A percentile compares a stretch with the other conserved stretches of the same genome.
Evolutionary conservation across 179 eudicot species (phyloP).

Genomic region (Camellia oleifera): DNA sequence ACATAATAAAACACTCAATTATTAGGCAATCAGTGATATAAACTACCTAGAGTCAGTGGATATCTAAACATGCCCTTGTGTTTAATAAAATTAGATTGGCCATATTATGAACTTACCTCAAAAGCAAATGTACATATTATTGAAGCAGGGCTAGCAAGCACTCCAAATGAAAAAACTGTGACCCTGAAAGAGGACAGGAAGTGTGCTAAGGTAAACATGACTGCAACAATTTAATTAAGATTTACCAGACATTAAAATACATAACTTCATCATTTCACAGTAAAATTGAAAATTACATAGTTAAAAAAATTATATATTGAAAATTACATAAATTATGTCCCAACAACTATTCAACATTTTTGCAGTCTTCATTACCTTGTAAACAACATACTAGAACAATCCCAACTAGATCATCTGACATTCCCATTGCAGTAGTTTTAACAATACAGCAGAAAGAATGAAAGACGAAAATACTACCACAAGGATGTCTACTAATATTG

Average conservation of each 20-base stretch:
- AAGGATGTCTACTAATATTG: background rate
- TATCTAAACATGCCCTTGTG: background rate
- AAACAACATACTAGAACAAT: background rate
- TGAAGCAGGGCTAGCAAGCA: constrained; percentile 45
- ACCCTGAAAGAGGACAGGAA: constrained; percentile 34
- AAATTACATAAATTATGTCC: too few relatives aligned
- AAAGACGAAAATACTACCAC: background rate
- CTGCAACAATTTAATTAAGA: background rate
- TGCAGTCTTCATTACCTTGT: background rate
- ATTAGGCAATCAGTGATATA: background rate
- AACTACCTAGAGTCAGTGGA: background rate
- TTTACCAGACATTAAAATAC: background rate
- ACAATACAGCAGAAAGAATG: background rate
- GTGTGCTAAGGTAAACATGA: constrained; percentile 5
- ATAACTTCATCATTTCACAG: constrained; percentile 9
- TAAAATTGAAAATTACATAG: background rate
- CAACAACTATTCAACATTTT: background rate
- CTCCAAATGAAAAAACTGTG: constrained; percentile 46
- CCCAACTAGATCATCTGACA: background rate
- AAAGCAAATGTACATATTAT: constrained; percentile 39
- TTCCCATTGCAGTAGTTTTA: background rate
- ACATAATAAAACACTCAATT: background rate
- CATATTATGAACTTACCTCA: constrained; percentile 34
- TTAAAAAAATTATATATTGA: background rate
- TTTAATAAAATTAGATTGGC: background rate